A percentile compares a stretch with the other conserved stretches of the same genome.
phyloP scores from a whole-genome alignment of 106 monocot species.

The Narthecium ossifragum region DNA sequence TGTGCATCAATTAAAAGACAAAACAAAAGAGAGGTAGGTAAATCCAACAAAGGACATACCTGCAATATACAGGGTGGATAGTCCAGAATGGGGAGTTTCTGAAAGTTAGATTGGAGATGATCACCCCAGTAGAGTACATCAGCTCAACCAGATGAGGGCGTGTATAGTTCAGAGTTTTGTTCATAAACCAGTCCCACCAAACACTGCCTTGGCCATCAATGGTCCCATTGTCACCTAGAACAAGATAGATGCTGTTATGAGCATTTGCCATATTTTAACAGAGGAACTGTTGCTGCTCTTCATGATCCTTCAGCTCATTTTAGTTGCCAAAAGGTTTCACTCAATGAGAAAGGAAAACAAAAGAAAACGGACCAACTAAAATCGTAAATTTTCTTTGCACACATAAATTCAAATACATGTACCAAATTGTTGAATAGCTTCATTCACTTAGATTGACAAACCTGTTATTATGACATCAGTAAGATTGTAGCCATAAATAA shows the following conservation, averaged over 20 bases:
- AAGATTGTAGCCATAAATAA: slow-evolving; percentile 67
- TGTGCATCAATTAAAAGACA: slow-evolving; percentile 11
- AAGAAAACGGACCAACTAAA: too few relatives aligned
- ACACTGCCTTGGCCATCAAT: slow-evolving; percentile 77
- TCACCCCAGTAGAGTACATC: slow-evolving; percentile 68
- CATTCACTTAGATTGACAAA: slow-evolving; percentile 4
- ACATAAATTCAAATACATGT: too few relatives aligned
- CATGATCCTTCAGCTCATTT: too few relatives aligned
- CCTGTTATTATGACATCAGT: slow-evolving; percentile 87
- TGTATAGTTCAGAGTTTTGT: slow-evolving; percentile 55
- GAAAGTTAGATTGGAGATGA: slow-evolving; percentile 88
- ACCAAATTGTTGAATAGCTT: too few relatives aligned
- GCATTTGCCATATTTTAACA: too few relatives aligned
- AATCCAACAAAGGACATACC: slow-evolving; percentile 35
- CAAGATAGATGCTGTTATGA: background rate
- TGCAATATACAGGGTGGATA: slow-evolving; percentile 97
- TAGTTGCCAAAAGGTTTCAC: too few relatives aligned
- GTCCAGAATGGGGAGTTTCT: slow-evolving; percentile 83
- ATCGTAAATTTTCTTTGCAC: too few relatives aligned
- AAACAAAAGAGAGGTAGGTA: slow-evolving; percentile 8
- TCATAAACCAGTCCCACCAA: slow-evolving; percentile 81
- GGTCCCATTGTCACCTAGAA: slow-evolving; percentile 80
- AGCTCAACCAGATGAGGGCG: slow-evolving; percentile 82
- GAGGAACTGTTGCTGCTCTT: too few relatives aligned
- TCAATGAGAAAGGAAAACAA: too few relatives aligned